Conservation (phyloP, 306 rosid genomes). For the Glycine latifolia region DNA sequence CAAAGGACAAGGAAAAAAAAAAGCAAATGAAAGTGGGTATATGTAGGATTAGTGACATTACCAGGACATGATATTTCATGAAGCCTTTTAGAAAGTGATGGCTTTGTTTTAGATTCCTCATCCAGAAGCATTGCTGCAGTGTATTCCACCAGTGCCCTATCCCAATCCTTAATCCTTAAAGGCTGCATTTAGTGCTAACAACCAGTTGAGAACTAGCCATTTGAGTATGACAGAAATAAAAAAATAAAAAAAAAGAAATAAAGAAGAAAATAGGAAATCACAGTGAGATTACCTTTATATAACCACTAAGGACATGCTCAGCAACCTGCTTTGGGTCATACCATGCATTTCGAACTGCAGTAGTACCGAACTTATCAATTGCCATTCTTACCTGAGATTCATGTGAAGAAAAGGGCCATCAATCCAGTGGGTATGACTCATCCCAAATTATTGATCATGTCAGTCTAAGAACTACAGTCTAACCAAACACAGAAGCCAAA, state of each 20-base stretch:
- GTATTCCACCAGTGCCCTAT: conserved; percentile 85
- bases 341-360: conserved; percentile 88
- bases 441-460: conserved; percentile 5
- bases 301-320: conserved; percentile 72
- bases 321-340: conserved; percentile 63
- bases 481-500: conserved; percentile 20
- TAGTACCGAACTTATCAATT: conserved; percentile 75
- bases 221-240: conserved; percentile 11
- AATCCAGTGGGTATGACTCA: conserved; percentile 37
- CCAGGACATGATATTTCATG: conserved; percentile 89
- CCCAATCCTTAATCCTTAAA: conserved; percentile 88
- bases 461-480: conserved; percentile 17
- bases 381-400: conserved; percentile 69
- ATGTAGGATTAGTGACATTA: conserved; percentile 48
- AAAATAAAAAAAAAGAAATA: neutral
- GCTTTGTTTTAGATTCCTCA: conserved; percentile 65
- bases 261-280: conserved; percentile 17
- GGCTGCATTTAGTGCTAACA: conserved; percentile 68
- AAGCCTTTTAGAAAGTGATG: conserved; percentile 72
- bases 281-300: conserved; percentile 71
- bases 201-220: conserved; percentile 49
- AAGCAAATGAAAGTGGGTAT: conserved; percentile 35
- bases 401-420: conserved; percentile 39
- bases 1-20: neutral
- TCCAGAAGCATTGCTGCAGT: conserved; percentile 85